These are phyloP conservation scores for Erythrobasidium yunnanense DNA, from an alignment of 768 basidiomycete genomes.

Conservation along the genomic window DNA sequence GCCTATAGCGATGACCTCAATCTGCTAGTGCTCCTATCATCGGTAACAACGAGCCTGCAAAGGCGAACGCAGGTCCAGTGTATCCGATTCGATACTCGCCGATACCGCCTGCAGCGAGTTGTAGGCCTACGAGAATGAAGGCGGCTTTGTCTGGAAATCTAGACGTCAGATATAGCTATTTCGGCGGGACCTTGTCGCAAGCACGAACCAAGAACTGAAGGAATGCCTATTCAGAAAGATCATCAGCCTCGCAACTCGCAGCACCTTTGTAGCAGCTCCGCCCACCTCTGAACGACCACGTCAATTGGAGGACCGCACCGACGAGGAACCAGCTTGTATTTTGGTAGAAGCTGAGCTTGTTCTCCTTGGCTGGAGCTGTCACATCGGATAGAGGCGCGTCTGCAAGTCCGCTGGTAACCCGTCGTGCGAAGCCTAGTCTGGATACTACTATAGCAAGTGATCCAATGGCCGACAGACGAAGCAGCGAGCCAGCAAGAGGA, in stretches of 20 bases:
- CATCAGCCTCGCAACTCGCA: neutral
- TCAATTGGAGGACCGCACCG: constrained; percentile 14
- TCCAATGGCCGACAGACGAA: neutral
- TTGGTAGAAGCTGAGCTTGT: constrained; percentile 23
- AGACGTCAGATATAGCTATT: neutral
- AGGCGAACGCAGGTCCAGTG: constrained; percentile 15
- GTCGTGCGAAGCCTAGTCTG: constrained; percentile 2
- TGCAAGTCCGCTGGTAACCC: constrained; percentile 8
- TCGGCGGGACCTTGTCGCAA: neutral
- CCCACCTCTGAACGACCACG: constrained; percentile 22
- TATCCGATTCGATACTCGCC: neutral
- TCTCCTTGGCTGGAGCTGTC: constrained; percentile 6
- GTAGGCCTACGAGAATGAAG: constrained; percentile 4
- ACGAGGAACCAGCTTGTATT: neutral
- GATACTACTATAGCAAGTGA: neutral
- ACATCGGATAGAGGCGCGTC: constrained; percentile 5
- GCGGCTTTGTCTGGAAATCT: constrained; percentile 27
- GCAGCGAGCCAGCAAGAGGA: constrained; percentile 20
- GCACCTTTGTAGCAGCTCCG: neutral
- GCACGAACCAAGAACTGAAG: constrained; percentile 21
- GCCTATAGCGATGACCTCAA: too few relatives aligned
- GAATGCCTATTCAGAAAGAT: neutral
- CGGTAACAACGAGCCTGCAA: constrained; percentile 1
- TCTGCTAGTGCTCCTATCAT: constrained; percentile 15
- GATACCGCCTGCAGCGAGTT: constrained; percentile 6